Evolutionary conservation across 495 filamentous ascomycete genomes (phyloP).

Genomic region (Penicillium longicatenatum): DNA sequence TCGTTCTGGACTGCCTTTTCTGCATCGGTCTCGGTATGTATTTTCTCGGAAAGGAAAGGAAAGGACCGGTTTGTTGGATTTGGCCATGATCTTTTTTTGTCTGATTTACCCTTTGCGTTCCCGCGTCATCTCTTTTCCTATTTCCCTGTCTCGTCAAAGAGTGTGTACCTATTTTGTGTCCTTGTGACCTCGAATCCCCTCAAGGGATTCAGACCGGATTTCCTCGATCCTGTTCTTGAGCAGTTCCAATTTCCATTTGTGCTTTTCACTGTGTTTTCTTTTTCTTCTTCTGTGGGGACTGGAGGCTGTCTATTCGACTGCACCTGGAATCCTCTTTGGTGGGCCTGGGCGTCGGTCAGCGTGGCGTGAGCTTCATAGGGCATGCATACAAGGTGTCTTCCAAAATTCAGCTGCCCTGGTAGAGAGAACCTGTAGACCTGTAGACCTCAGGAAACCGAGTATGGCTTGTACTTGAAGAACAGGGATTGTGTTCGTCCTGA

Average conservation of each 20-base stretch:
- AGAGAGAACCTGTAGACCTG: background rate
- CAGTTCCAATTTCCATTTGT: slow-evolving; percentile 32
- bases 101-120: slow-evolving; percentile 31
- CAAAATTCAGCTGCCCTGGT: slow-evolving; percentile 6
- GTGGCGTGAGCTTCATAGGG: slow-evolving; percentile 23
- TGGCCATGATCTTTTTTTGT: slow-evolving; percentile 35
- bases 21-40: slow-evolving; percentile 44
- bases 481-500: background rate
- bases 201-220: slow-evolving; percentile 24
- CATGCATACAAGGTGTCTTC: slow-evolving; percentile 20
- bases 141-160: slow-evolving; percentile 29
- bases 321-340: slow-evolving; percentile 2
- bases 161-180: slow-evolving; percentile 36
- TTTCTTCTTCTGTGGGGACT: slow-evolving; percentile 2
- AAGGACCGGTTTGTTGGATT: slow-evolving; percentile 37
- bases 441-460: background rate
- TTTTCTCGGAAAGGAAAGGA: slow-evolving; percentile 37
- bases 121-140: slow-evolving; percentile 25
- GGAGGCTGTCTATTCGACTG: slow-evolving; percentile 4
- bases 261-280: slow-evolving; percentile 13
- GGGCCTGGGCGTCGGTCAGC: slow-evolving; percentile 17
- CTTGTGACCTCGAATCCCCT: slow-evolving; percentile 18
- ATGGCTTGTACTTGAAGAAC: background rate
- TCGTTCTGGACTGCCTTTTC: slow-evolving; percentile 33
- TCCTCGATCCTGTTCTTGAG: slow-evolving; percentile 25